Conservation (phyloP, 768 basidiomycete genomes). For the Kwoniella sp. region DNA sequence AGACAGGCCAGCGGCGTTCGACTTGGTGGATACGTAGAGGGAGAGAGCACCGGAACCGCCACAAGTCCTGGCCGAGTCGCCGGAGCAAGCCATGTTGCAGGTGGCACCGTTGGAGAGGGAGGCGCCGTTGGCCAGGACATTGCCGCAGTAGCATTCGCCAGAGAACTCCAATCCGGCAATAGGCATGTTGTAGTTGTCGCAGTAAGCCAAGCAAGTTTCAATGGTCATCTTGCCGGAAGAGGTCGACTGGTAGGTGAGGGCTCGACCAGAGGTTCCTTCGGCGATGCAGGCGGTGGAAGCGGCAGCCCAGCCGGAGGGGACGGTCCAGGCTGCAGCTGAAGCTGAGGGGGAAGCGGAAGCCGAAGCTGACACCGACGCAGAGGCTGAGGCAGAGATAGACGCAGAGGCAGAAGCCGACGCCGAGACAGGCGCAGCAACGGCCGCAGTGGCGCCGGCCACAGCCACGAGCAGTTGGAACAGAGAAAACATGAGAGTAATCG, state of each 20-base stretch:
- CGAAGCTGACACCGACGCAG: constrained; percentile 3
- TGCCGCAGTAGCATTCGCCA: constrained; percentile 53
- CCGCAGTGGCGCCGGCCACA: no score
- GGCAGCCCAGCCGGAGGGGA: constrained; percentile 20
- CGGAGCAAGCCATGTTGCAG: constrained; percentile 28
- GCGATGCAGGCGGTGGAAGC: constrained; percentile 18
- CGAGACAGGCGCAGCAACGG: background rate
- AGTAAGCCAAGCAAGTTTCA: constrained; percentile 44
- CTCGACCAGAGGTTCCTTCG: constrained; percentile 22
- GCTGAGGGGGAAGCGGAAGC: constrained; percentile 6
- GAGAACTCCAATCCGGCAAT: constrained; percentile 50
- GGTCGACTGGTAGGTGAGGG: constrained; percentile 16
- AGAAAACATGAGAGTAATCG: no score
- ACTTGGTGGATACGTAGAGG: constrained; percentile 17
- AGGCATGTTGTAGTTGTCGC: constrained; percentile 41
- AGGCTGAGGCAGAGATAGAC: background rate
- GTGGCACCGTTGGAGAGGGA: constrained; percentile 3
- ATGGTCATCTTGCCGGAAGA: constrained; percentile 36
- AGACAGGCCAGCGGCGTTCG: constrained; percentile 6
- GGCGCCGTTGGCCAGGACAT: constrained; percentile 57
- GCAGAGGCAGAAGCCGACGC: constrained; percentile 1
- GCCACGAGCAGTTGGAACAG: no score
- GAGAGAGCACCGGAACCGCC: constrained; percentile 21
- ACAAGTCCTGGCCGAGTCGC: constrained; percentile 9
- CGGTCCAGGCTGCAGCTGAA: constrained; percentile 9